Percentiles rank a stretch among this genome's conserved stretches.
Conservation (phyloP, 805 yeast species). For the Cyberlindnera maritima region DNA sequence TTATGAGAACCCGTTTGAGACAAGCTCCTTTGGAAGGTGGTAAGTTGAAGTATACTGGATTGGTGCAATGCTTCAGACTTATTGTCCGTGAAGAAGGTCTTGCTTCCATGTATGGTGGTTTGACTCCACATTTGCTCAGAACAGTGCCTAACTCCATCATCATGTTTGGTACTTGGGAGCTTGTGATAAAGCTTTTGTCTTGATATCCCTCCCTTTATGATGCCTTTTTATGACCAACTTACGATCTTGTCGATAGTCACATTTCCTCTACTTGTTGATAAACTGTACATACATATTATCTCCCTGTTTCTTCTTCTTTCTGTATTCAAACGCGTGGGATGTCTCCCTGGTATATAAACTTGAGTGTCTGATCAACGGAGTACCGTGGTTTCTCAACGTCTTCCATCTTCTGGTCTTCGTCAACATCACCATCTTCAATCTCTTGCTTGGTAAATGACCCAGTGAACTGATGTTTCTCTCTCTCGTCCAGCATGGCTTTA, state of each 20-base stretch:
- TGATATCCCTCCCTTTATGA: constrained; percentile 11
- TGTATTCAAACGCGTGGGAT: constrained; percentile 11
- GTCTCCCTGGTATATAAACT: constrained; percentile 45
- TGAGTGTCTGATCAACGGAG: constrained; percentile 38
- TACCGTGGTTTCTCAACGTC: constrained; percentile 13
- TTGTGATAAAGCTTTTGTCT: constrained; percentile 61
- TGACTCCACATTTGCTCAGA: constrained; percentile 93
- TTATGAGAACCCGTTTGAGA: constrained; percentile 89
- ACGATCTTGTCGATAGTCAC: neutral
- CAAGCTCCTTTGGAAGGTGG: constrained; percentile 89
- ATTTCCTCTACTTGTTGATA: neutral
- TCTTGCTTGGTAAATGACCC: constrained; percentile 60
- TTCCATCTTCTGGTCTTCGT: neutral
- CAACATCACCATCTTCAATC: constrained; percentile 23
- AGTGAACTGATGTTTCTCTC: constrained; percentile 56
- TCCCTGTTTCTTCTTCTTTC: neutral
- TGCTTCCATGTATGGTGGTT: constrained; percentile 92
- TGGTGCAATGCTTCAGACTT: constrained; percentile 80
- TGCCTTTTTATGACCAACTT: neutral
- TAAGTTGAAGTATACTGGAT: constrained; percentile 82
- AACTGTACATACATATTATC: neutral
- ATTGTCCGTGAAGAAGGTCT: constrained; percentile 92
- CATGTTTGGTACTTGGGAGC: constrained; percentile 99
- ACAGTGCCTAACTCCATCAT: constrained; percentile 97
- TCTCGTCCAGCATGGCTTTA: constrained; percentile 47